Percentiles rank a stretch among this genome's conserved stretches.
phyloP scores from a whole-genome alignment of 345 rosid genomes.

The Bretschneidera sinensis region DNA sequence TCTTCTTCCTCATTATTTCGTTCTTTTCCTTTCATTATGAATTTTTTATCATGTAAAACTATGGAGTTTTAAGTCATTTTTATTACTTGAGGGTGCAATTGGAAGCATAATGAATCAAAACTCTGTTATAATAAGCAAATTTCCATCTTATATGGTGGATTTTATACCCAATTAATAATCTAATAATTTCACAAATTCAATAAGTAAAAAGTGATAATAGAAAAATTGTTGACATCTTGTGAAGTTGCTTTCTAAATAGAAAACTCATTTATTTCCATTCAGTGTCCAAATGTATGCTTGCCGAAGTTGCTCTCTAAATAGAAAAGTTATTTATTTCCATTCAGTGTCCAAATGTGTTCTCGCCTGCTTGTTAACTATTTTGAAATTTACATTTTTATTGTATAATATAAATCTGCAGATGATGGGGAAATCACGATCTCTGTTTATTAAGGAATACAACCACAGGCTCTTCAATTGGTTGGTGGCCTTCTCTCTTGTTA shows the following conservation, averaged over 20 bases:
- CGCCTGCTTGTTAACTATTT: not conserved
- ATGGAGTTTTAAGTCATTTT: not conserved
- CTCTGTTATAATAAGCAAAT: no score
- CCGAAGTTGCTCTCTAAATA: not conserved
- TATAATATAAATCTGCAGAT: constrained; percentile 42
- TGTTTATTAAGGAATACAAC: constrained; percentile 94
- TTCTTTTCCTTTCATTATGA: constrained; percentile 1
- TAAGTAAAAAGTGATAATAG: no score
- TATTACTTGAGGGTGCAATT: not conserved
- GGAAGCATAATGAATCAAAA: no score
- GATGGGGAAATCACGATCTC: constrained; percentile 72
- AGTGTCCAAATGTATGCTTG: not conserved
- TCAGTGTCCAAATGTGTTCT: not conserved
- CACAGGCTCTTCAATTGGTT: constrained; percentile 96
- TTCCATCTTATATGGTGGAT: no score
- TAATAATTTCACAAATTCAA: no score
- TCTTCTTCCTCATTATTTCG: not conserved
- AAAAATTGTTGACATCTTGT: no score
- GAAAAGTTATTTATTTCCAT: not conserved
- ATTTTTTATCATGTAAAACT: not conserved
- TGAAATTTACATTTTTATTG: no score
- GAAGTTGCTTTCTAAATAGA: constrained; percentile 1
- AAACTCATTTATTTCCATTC: not conserved
- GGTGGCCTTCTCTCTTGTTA: constrained; percentile 86
- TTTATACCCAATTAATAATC: no score